Percentiles rank a stretch among this genome's conserved stretches.
phyloP scores from a whole-genome alignment of 257 asterid species.

The Eucommia ulmoides region DNA sequence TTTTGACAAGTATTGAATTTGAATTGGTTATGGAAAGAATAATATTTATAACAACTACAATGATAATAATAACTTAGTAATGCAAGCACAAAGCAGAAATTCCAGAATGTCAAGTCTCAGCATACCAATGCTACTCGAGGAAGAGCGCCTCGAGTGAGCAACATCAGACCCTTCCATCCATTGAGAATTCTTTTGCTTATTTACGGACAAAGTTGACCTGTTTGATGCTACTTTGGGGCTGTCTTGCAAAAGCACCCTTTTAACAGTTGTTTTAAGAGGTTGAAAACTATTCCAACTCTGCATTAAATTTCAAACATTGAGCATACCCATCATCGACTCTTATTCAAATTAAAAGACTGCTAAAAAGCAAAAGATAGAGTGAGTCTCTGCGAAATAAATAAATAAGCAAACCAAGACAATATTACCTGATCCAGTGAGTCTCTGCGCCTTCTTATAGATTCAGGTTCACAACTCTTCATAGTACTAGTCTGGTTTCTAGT shows the following conservation, averaged over 20 bases:
- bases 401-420: too few relatives aligned
- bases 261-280: slow-evolving; percentile 70
- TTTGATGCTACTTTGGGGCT: slow-evolving; percentile 28
- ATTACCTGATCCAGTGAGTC: slow-evolving; percentile 76
- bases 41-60: too few relatives aligned
- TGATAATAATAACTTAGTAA: too few relatives aligned
- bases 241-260: slow-evolving; percentile 52
- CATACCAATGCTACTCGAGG: slow-evolving; percentile 1
- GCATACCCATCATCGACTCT: too few relatives aligned
- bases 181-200: slow-evolving; percentile 34
- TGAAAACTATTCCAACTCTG: slow-evolving; percentile 71
- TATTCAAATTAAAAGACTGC: too few relatives aligned
- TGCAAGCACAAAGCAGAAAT: too few relatives aligned
- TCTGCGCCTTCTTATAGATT: slow-evolving; percentile 71
- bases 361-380: too few relatives aligned
- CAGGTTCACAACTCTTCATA: slow-evolving; percentile 47
- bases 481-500: slow-evolving; percentile 32
- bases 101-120: too few relatives aligned
- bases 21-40: too few relatives aligned
- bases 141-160: slow-evolving; percentile 21
- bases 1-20: too few relatives aligned
- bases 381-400: too few relatives aligned
- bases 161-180: slow-evolving; percentile 28
- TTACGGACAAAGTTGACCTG: slow-evolving; percentile 28
- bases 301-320: too few relatives aligned